Evolutionary conservation across 2,329 filamentous ascomycete genomes (phyloP).

Genomic region (Pseudogymnoascus sp.): DNA sequence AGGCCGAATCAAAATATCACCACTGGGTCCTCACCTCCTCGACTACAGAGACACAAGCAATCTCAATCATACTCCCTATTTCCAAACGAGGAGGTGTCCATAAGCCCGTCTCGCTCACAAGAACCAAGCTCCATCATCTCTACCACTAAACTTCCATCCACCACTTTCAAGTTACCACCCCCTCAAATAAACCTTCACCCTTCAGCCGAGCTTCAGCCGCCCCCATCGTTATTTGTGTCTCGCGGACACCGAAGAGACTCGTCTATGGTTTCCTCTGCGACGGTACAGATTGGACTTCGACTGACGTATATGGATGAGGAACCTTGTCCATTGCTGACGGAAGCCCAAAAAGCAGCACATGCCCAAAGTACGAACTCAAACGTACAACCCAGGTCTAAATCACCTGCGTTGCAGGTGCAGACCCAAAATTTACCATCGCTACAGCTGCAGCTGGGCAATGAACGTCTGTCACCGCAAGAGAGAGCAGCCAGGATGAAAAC

Average conservation of each 20-base stretch:
- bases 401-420: background rate
- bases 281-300: slow-evolving; percentile 64
- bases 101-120: slow-evolving; percentile 9
- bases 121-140: slow-evolving; percentile 25
- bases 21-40: background rate
- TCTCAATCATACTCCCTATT: background rate
- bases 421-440: slow-evolving; percentile 22
- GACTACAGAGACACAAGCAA: background rate
- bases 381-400: slow-evolving; percentile 6
- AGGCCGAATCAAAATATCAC: slow-evolving; percentile 9
- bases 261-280: slow-evolving; percentile 58
- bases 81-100: slow-evolving; percentile 2
- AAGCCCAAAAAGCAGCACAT: slow-evolving; percentile 32
- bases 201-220: slow-evolving; percentile 14
- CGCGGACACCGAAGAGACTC: slow-evolving; percentile 42
- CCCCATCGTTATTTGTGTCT: slow-evolving; percentile 19
- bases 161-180: background rate
- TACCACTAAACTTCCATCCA: slow-evolving; percentile 18
- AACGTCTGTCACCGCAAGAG: slow-evolving; percentile 23
- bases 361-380: slow-evolving; percentile 13
- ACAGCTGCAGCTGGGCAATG: slow-evolving; percentile 16
- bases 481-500: slow-evolving; percentile 33
- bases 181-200: background rate
- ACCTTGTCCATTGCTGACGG: slow-evolving; percentile 13
- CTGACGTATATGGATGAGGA: slow-evolving; percentile 45